Evolutionary conservation across 768 basidiomycete genomes (phyloP).

Genomic region (Hypholoma fasciculare): DNA sequence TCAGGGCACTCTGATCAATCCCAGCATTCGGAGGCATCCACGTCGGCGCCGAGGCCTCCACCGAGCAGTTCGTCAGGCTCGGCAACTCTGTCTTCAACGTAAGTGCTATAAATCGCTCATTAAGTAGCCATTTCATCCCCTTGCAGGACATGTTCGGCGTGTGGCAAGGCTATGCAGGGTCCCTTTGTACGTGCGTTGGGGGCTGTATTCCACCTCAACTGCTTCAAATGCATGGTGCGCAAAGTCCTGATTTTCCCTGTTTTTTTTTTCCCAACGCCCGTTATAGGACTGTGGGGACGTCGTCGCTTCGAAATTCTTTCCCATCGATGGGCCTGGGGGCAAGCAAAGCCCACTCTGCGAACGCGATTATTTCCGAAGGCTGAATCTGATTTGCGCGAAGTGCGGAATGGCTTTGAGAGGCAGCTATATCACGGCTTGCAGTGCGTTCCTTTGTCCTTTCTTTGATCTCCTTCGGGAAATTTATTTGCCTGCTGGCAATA

Average conservation of each 20-base stretch:
- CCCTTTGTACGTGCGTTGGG: slow-evolving; percentile 95
- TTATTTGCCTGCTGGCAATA: slow-evolving; percentile 31
- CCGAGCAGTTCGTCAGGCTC: slow-evolving; percentile 60
- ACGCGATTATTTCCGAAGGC: slow-evolving; percentile 93
- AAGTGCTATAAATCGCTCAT: slow-evolving; percentile 31
- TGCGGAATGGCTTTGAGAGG: slow-evolving; percentile 93
- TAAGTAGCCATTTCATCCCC: background rate
- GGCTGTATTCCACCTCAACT: slow-evolving; percentile 94
- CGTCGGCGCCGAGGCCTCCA: slow-evolving; percentile 40
- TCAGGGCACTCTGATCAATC: slow-evolving; percentile 56
- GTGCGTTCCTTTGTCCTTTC: slow-evolving; percentile 41
- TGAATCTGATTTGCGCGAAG: slow-evolving; percentile 96
- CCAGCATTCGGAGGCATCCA: slow-evolving; percentile 54
- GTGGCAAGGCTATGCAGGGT: slow-evolving; percentile 84
- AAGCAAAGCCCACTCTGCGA: slow-evolving; percentile 96
- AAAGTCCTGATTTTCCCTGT: background rate
- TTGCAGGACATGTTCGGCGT: slow-evolving; percentile 70
- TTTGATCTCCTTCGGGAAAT: slow-evolving; percentile 2
- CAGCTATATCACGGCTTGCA: slow-evolving; percentile 99
- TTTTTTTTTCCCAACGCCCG: slow-evolving; percentile 13
- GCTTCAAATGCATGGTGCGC: slow-evolving; percentile 96
- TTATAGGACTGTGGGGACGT: slow-evolving; percentile 92
- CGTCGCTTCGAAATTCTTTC: slow-evolving; percentile 98
- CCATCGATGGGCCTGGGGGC: slow-evolving; percentile 89
- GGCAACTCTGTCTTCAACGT: slow-evolving; percentile 58